Base-by-base conservation (phyloP, 2,329 filamentous ascomycete genomes). In the Epichloe hybrida region DNA sequence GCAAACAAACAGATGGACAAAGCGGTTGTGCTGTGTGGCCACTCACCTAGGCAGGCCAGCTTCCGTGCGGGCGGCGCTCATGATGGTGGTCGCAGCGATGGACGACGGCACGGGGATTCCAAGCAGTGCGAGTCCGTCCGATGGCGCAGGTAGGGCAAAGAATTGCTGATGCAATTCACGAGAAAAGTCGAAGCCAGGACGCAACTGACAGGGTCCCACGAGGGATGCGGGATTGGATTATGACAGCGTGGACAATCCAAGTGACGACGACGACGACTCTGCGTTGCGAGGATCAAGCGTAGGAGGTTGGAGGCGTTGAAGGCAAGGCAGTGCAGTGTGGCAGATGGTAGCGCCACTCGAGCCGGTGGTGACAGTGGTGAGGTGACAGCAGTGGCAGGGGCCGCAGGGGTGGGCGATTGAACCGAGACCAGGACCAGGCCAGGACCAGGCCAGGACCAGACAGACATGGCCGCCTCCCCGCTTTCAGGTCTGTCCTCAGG, bases 41-140 rank as follows among this genome's bases (percentile, higher is more conserved):
- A 62, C 67, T 60, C 56, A 69, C 67, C 57, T 63, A 38, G 64
- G 60, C 55, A 62, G 59, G 57, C 65, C 65, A 54, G 67, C 60
- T 56, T 69, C 67, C 53, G 63, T 60, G 58, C 67, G 67, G 61
- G 57, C 17, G 61, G 57, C 17, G 17, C 54, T 58, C 58, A 59
- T 61, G 49, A 38, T 52, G 21, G 46, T 47, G 36, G 44, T 47
- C 41, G 50, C 48, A 39, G 23, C 20, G 39, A 50, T 38, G 48
- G 51, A 44, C 21, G 51, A 44, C 31, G 41, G 43, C 23, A 31
- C 46, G 5, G 41, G 31, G 21, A 36, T 31, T 40, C 36, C 11
- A 41, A 39, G 43, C 39, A 43, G 40, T 36, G 48, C 48, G 37
- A 43, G 42, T 23, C 38, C 45, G 48, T 39, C 39, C 38, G 43